Conservation (phyloP, 2,329 filamentous ascomycete species). For the Atkinsonella hypoxylon region DNA sequence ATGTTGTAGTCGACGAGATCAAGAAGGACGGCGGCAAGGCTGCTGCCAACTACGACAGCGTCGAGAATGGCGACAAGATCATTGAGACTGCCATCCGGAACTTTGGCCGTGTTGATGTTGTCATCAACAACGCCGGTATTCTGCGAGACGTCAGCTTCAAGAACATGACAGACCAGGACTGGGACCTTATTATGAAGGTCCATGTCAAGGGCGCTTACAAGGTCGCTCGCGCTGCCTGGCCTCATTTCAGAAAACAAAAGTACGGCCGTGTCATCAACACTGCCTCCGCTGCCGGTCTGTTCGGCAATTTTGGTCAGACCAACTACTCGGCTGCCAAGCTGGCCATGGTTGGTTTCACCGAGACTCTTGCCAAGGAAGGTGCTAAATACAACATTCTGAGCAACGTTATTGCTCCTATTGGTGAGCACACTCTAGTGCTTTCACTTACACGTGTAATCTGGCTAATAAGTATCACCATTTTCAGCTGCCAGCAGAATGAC, state of each 20-base stretch:
- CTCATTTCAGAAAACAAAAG: slow-evolving; percentile 97
- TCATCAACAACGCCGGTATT: slow-evolving; percentile 97
- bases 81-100: slow-evolving; percentile 76
- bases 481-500: slow-evolving; percentile 88
- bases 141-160: slow-evolving; percentile 93
- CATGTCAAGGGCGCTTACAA: slow-evolving; percentile 93
- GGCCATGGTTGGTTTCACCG: slow-evolving; percentile 89
- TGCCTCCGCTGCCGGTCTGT: slow-evolving; percentile 87
- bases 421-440: slow-evolving; percentile 17
- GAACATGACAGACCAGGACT: slow-evolving; percentile 95
- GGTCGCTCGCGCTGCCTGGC: slow-evolving; percentile 89
- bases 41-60: slow-evolving; percentile 93
- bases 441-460: no score
- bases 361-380: slow-evolving; percentile 96
- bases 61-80: slow-evolving; percentile 87
- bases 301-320: slow-evolving; percentile 88
- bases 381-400: slow-evolving; percentile 93
- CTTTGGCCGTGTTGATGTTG: slow-evolving; percentile 80
- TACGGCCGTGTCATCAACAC: slow-evolving; percentile 96
- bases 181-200: slow-evolving; percentile 88
- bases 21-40: slow-evolving; percentile 85
- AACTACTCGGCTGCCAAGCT: slow-evolving; percentile 98
- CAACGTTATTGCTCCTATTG: slow-evolving; percentile 89
- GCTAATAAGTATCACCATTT: neutral
- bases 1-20: slow-evolving; percentile 74